Conservation (phyloP, 2,329 filamentous ascomycete genomes). For the Hypoxylon sp. region DNA sequence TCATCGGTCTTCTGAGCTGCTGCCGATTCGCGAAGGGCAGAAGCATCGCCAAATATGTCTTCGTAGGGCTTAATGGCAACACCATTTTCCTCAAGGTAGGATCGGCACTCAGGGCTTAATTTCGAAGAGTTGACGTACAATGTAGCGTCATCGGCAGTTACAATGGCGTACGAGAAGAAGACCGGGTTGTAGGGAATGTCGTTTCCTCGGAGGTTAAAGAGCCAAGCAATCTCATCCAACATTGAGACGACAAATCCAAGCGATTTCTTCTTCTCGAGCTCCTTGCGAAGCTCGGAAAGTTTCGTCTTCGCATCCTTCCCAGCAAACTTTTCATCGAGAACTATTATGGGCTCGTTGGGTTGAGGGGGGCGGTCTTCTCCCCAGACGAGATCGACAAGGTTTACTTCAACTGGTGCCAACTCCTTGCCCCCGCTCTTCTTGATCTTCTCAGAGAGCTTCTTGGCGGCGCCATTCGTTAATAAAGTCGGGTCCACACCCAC, state of each 20-base stretch:
- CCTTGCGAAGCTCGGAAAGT: conserved; percentile 87
- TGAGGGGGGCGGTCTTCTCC: conserved; percentile 77
- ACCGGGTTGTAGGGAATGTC: conserved; percentile 99
- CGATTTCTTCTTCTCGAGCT: conserved; percentile 90
- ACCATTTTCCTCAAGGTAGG: conserved; percentile 77
- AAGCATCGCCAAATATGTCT: conserved; percentile 83
- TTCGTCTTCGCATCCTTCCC: conserved; percentile 89
- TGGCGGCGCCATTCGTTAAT: conserved; percentile 74
- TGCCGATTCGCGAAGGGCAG: conserved; percentile 68
- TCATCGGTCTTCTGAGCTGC: conserved; percentile 53
- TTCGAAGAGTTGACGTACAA: conserved; percentile 90
- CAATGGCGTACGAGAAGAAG: conserved; percentile 95
- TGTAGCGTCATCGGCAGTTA: conserved; percentile 82
- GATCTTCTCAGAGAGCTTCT: conserved; percentile 86
- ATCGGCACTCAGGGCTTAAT: conserved; percentile 75
- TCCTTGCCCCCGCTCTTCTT: conserved; percentile 86
- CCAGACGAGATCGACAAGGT: conserved; percentile 95
- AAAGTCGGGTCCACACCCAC: conserved; percentile 94
- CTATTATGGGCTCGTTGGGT: conserved; percentile 81
- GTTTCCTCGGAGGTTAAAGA: conserved; percentile 96
- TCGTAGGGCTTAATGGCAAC: conserved; percentile 87
- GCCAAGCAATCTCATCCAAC: conserved; percentile 97
- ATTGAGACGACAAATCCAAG: conserved; percentile 91
- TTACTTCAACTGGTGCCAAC: conserved; percentile 81
- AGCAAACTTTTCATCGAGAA: conserved; percentile 79